Conservation (phyloP, 192 early-diverging fungal genomes). For the Linnemannia hyalina region DNA sequence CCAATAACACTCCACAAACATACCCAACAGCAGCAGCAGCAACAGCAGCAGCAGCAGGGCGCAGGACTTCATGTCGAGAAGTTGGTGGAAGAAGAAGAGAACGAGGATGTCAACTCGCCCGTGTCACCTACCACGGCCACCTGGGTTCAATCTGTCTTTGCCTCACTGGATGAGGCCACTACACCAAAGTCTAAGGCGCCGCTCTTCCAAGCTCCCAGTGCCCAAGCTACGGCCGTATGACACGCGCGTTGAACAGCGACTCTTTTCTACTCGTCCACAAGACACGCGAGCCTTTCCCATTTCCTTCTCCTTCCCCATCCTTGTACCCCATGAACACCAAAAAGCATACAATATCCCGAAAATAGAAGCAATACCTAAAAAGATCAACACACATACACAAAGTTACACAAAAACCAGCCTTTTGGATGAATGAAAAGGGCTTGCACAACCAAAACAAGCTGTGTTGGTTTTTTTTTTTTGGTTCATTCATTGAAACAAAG, state of each 20-base stretch:
- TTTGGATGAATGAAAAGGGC: neutral
- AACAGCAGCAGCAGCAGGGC: neutral
- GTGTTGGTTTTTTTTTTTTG: too few species aligned
- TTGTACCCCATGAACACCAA: too few species aligned
- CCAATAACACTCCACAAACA: neutral
- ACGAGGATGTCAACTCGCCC: conserved; percentile 11
- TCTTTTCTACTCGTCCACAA: neutral
- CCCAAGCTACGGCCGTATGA: neutral
- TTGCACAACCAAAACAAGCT: too few species aligned
- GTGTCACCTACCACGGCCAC: conserved; percentile 14
- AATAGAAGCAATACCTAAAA: neutral
- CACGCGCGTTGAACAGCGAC: neutral
- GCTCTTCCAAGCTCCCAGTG: neutral
- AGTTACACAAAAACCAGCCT: too few species aligned
- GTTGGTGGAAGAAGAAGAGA: conserved; percentile 20
- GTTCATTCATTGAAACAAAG: too few species aligned
- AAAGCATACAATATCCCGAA: neutral
- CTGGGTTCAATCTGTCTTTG: conserved; percentile 21
- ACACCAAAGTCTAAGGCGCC: neutral
- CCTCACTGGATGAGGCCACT: conserved; percentile 19
- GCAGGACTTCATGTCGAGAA: neutral
- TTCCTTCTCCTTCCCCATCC: too few species aligned
- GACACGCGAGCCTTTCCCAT: neutral
- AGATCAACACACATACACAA: neutral
- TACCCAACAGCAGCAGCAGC: neutral